Evolutionary conservation across 176 grass and related monocot species (phyloP).

Genomic region (Ensete glaucum): DNA sequence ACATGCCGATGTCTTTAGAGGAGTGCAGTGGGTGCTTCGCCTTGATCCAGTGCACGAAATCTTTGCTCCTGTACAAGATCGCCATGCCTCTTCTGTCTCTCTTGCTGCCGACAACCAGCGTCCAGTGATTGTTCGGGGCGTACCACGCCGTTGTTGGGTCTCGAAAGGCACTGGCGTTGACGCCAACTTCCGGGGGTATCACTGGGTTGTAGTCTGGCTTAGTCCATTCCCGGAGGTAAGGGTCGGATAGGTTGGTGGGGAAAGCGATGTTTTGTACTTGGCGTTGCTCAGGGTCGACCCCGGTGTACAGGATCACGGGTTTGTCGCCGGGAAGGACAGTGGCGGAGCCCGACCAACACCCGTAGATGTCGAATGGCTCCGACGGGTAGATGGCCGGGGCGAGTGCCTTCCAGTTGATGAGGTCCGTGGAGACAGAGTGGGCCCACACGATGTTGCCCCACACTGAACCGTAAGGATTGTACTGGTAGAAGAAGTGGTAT

Average conservation of each 20-base stretch:
- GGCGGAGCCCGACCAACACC: not conserved
- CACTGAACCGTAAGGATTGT: not conserved
- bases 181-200: not conserved
- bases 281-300: not conserved
- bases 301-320: not conserved
- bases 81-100: not conserved
- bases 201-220: not conserved
- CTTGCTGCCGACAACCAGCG: not conserved
- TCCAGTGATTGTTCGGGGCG: not conserved
- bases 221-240: conserved; percentile 2
- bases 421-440: not conserved
- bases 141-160: not conserved
- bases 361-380: not conserved
- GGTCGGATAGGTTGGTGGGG: not conserved
- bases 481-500: conserved; percentile 1
- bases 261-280: not conserved
- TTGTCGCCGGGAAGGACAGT: not conserved
- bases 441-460: conserved; percentile 1
- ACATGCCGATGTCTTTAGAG: conserved; percentile 1
- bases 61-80: not conserved
- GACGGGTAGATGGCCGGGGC: not conserved
- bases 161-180: not conserved
- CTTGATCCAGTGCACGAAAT: conserved; percentile 8
- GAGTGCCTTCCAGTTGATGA: not conserved
- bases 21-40: conserved; percentile 3